Evolutionary conservation across 2,329 filamentous ascomycete genomes (phyloP).

Genomic region (Myriangium duriaei): DNA sequence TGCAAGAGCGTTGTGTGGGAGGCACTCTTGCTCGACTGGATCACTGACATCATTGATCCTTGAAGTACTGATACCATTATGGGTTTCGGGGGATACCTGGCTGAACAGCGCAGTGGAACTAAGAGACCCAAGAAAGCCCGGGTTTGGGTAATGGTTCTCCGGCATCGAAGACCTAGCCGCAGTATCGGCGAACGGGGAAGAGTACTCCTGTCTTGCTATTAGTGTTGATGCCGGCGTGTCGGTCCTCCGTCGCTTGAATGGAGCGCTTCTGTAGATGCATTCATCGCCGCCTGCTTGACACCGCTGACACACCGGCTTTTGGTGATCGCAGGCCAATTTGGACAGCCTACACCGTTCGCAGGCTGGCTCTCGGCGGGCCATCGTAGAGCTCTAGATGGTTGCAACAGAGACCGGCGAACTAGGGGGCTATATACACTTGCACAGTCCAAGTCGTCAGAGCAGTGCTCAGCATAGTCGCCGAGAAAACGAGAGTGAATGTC

Average conservation of each 20-base stretch:
- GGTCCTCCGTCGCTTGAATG: constrained; percentile 19
- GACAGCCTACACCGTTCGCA: constrained; percentile 21
- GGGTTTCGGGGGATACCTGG: constrained; percentile 18
- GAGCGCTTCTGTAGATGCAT: constrained; percentile 18
- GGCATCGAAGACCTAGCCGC: too few species aligned
- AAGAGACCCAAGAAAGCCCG: constrained; percentile 22
- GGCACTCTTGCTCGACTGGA: too few species aligned
- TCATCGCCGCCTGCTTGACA: constrained; percentile 15
- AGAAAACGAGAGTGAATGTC: too few species aligned
- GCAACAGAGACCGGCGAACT: too few species aligned
- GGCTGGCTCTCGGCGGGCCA: too few species aligned
- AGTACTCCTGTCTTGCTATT: constrained; percentile 9
- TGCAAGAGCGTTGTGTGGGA: constrained; percentile 14
- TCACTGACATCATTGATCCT: not conserved
- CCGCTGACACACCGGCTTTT: constrained; percentile 18
- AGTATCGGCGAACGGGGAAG: constrained; percentile 5
- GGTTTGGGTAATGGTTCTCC: constrained; percentile 23
- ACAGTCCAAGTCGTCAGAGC: too few species aligned
- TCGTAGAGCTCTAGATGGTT: too few species aligned
- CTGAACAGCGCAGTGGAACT: constrained; percentile 23
- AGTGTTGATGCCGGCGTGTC: constrained; percentile 5
- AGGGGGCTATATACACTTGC: too few species aligned
- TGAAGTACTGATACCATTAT: too few species aligned
- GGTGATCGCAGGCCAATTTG: constrained; percentile 21
- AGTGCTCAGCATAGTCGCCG: too few species aligned